These are phyloP conservation scores for Mycena belliarum DNA, from an alignment of 768 basidiomycete genomes.

Conservation along the genomic window DNA sequence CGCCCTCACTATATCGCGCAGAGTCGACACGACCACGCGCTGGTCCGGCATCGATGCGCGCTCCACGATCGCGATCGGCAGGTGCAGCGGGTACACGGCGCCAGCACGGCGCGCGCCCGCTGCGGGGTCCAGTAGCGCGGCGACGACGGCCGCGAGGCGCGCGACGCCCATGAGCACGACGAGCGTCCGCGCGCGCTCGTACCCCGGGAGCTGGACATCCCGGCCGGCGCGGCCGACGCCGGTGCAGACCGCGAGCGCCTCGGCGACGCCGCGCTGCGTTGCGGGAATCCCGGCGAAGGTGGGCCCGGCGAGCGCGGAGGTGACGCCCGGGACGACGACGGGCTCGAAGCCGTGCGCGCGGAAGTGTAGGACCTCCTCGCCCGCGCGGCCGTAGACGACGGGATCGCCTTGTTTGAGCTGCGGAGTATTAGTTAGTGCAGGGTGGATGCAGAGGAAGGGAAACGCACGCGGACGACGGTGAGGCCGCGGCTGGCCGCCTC, in stretches of 20 bases:
- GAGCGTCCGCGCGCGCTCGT: conserved; percentile 78
- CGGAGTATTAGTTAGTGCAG: not conserved
- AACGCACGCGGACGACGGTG: conserved; percentile 81
- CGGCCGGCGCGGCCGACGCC: conserved; percentile 90
- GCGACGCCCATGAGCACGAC: conserved; percentile 96
- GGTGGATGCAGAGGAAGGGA: not conserved
- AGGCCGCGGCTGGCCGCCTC: conserved; percentile 79
- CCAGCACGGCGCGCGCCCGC: conserved; percentile 36
- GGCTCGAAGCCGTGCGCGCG: conserved; percentile 82
- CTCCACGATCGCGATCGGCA: conserved; percentile 93
- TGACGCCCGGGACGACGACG: conserved; percentile 86
- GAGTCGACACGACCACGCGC: conserved; percentile 75
- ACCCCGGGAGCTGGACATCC: conserved; percentile 82
- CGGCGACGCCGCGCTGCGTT: conserved; percentile 93
- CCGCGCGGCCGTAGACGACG: conserved; percentile 89
- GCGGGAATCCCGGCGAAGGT: conserved; percentile 89
- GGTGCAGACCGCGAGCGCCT: conserved; percentile 87
- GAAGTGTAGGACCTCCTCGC: conserved; percentile 94
- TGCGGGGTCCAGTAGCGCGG: conserved; percentile 46
- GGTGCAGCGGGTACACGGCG: conserved; percentile 64
- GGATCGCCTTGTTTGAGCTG: conserved; percentile 98
- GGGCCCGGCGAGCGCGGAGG: conserved; percentile 88
- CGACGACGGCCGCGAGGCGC: conserved; percentile 69
- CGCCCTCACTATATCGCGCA: conserved; percentile 68
- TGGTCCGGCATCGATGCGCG: conserved; percentile 95